Base-by-base conservation (phyloP, 768 basidiomycete genomes). In the Fomitopsis pulvina region DNA sequence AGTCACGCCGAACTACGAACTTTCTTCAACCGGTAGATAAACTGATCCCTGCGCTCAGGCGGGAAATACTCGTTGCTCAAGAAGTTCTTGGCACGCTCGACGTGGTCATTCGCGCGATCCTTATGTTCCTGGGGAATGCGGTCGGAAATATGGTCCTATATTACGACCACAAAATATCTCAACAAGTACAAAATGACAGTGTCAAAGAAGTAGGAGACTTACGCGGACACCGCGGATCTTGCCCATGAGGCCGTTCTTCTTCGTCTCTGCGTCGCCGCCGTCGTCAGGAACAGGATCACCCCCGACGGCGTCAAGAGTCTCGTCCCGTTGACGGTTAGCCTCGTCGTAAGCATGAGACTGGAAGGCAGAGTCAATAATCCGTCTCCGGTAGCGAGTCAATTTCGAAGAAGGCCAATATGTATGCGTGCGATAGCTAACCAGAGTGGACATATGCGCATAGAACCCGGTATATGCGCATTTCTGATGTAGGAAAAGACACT, bases 11-110 rank as follows among this genome's bases (percentile, higher is more conserved):
- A 5, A 26, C 29, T n/a, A 41, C 50, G 26, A 21, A 85, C 87
- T 81, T 96, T 97, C 76, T 97, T 97, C 5, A n/a, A 81, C 11
- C 95, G 80, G 73, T 85, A 95, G 61, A 98, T 87, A 67, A 92
- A 96, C 61, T 91, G 91, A 47, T 95, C 91, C 21, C 91, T 78
- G 20, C 95, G 75, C 66, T 93, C 93, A 57, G 86, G 75, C 0
- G 94, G 93, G 75, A 96, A 93, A 57, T 85, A 87, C 32, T 94
- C 88, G 43, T 93, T 89, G 14, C 69, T 68, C 46, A 96, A 57
- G 66, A 89, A 87, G 27, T 82, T 73, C 60, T 79, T 80, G 22
- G 80, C 75, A 14, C 76, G 74, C 41, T 87, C 77, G 39, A 73
- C 44, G 11, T 82, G 71, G 6, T 84, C 78, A 28, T 72, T 64